Conservation (phyloP, 2,329 filamentous ascomycete genomes). For the Colletotrichum musae region DNA sequence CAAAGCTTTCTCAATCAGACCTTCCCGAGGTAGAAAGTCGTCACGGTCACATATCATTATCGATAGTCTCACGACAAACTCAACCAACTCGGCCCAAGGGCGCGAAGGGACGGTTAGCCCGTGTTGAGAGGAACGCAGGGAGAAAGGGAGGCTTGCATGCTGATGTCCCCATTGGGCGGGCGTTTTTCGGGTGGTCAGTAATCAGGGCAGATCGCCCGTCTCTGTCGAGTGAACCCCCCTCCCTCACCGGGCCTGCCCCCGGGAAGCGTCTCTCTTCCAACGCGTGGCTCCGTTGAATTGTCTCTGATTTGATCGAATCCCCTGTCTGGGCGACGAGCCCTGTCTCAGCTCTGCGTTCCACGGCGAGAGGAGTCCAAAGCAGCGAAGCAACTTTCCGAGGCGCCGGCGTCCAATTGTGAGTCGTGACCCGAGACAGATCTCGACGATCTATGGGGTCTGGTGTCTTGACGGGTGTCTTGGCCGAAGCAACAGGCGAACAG, state of each 20-base stretch:
- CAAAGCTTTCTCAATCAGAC: neutral
- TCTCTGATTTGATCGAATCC: slow-evolving; percentile 36
- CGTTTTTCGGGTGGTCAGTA: neutral
- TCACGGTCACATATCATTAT: neutral
- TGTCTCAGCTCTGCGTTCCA: slow-evolving; percentile 33
- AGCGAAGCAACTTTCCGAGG: slow-evolving; percentile 34
- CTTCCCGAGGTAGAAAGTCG: neutral
- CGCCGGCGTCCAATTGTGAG: slow-evolving; percentile 24
- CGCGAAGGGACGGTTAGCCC: slow-evolving; percentile 22
- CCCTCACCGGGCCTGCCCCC: neutral
- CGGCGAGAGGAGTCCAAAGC: slow-evolving; percentile 11
- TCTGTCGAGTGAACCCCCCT: neutral
- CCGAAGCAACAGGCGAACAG: slow-evolving; percentile 23
- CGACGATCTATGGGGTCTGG: slow-evolving; percentile 23
- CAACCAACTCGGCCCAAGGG: slow-evolving; percentile 1
- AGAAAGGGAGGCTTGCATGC: slow-evolving; percentile 31
- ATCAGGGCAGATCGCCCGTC: slow-evolving; percentile 27
- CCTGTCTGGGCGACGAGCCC: slow-evolving; percentile 1
- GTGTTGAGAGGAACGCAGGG: slow-evolving; percentile 40
- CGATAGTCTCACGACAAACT: neutral
- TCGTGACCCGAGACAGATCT: slow-evolving; percentile 7
- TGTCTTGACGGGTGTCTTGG: slow-evolving; percentile 8
- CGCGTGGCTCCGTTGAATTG: slow-evolving; percentile 12
- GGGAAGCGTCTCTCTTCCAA: slow-evolving; percentile 23
- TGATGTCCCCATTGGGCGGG: slow-evolving; percentile 5